Conservation (phyloP, 1,284 basidiomycete species). For the Marasmius sp. region DNA sequence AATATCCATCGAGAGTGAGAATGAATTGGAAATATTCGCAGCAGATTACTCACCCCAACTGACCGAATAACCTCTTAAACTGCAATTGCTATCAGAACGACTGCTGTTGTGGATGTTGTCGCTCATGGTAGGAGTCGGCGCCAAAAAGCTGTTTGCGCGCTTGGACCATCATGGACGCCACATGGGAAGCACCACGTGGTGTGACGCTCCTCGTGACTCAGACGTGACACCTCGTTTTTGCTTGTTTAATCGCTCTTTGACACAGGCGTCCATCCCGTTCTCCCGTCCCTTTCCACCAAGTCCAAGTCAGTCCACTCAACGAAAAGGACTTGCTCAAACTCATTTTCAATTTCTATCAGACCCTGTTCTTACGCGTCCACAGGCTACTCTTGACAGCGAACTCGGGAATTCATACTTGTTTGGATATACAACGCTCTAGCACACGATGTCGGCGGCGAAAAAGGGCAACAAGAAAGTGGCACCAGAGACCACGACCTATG, state of each 20-base stretch:
- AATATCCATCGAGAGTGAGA: no score
- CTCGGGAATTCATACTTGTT: neutral
- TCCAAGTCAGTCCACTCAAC: neutral
- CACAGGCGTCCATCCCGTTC: neutral
- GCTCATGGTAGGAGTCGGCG: no score
- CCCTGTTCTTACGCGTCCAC: neutral
- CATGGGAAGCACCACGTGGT: neutral
- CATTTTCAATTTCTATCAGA: neutral
- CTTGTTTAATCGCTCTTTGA: neutral
- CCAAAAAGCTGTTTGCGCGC: no score
- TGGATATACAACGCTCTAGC: neutral
- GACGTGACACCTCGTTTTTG: neutral
- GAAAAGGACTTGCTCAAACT: no score
- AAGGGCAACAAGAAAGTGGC: constrained; percentile 1
- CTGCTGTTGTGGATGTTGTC: no score
- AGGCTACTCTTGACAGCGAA: neutral
- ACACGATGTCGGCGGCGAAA: neutral
- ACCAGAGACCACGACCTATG: constrained; percentile 28
- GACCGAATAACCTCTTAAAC: no score
- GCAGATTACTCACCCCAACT: no score
- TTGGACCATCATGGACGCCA: no score
- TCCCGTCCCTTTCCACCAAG: neutral
- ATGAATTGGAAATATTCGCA: no score
- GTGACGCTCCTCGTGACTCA: neutral
- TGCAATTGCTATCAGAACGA: no score